Percentiles rank a stretch among this genome's conserved stretches.
Evolutionary conservation across 176 grass and related monocot species (phyloP).

Genomic region (Poa annua): DNA sequence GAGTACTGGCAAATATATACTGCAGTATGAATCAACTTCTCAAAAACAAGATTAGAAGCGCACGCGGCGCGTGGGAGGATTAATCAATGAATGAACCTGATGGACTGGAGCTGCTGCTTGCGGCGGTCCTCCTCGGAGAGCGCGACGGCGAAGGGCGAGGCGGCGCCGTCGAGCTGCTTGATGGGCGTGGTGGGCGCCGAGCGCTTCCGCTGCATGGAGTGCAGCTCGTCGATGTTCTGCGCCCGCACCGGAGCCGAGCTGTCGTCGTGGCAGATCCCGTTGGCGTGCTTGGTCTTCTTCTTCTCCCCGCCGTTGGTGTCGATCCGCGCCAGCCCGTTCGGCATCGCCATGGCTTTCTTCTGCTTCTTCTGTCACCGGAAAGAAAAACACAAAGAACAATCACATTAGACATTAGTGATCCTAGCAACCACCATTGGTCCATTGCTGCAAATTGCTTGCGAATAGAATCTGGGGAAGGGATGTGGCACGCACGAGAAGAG

Average conservation of each 20-base stretch:
- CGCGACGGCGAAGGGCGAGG: constrained; percentile 49
- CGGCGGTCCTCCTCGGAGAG: constrained; percentile 69
- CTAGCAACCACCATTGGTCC: not conserved
- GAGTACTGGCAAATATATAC: not conserved
- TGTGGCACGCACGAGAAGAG: constrained; percentile 37
- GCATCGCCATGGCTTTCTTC: constrained; percentile 25
- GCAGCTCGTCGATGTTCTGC: constrained; percentile 96
- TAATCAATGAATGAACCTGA: constrained; percentile 48
- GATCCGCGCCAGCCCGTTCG: constrained; percentile 72
- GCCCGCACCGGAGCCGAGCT: constrained; percentile 76
- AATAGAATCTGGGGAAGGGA: not conserved
- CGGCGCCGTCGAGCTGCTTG: constrained; percentile 51
- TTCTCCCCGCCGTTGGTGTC: constrained; percentile 58
- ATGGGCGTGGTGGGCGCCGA: constrained; percentile 82
- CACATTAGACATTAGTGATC: constrained; percentile 44
- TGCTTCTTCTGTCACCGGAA: not conserved
- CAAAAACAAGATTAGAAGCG: too few species aligned
- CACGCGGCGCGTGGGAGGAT: not conserved
- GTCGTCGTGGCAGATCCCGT: constrained; percentile 98
- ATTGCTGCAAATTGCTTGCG: not conserved
- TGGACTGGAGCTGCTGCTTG: constrained; percentile 84
- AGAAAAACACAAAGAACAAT: not conserved
- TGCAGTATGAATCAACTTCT: too few species aligned
- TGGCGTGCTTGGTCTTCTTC: constrained; percentile 52
- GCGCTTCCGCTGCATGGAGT: constrained; percentile 84